These are phyloP conservation scores for Solanum hybrid DNA, from an alignment of 305 asterid species.

Conservation along the genomic window DNA sequence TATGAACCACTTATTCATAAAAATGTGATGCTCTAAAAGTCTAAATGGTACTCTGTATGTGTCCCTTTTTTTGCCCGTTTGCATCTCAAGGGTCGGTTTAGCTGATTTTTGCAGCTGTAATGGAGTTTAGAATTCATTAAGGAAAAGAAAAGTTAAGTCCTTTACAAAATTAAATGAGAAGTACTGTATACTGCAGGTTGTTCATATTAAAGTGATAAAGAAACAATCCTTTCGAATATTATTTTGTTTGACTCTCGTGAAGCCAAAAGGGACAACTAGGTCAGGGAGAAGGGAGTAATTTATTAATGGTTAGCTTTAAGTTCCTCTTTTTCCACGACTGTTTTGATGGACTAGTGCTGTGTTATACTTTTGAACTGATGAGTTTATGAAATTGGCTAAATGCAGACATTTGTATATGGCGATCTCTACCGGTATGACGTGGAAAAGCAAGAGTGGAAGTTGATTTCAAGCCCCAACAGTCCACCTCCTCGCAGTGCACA, in stretches of 20 bases:
- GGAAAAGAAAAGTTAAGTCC: not conserved
- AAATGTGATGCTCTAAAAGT: not conserved
- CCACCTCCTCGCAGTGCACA: slow-evolving; percentile 99
- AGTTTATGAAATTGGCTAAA: slow-evolving; percentile 9
- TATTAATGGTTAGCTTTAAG: not conserved
- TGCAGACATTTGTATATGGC: slow-evolving; percentile 97
- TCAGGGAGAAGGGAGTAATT: not conserved
- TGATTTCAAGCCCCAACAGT: slow-evolving; percentile 89
- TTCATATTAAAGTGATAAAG: not conserved
- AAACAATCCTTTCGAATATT: not conserved
- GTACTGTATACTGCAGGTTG: not conserved
- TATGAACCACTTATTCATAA: not conserved
- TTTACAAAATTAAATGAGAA: not conserved
- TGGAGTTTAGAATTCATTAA: not conserved
- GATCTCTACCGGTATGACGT: slow-evolving; percentile 81
- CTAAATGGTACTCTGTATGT: not conserved
- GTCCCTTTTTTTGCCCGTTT: not conserved
- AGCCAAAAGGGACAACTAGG: not conserved
- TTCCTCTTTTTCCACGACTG: not conserved
- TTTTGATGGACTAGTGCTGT: not conserved
- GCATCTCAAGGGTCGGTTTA: not conserved
- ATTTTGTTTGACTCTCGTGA: not conserved
- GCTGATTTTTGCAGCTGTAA: not conserved
- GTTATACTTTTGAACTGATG: slow-evolving; percentile 1
- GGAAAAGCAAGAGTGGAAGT: slow-evolving; percentile 87